These are phyloP conservation scores for Coccomyxa sp. DNA, from an alignment of 139 green algal genomes.

Conservation along the genomic window DNA sequence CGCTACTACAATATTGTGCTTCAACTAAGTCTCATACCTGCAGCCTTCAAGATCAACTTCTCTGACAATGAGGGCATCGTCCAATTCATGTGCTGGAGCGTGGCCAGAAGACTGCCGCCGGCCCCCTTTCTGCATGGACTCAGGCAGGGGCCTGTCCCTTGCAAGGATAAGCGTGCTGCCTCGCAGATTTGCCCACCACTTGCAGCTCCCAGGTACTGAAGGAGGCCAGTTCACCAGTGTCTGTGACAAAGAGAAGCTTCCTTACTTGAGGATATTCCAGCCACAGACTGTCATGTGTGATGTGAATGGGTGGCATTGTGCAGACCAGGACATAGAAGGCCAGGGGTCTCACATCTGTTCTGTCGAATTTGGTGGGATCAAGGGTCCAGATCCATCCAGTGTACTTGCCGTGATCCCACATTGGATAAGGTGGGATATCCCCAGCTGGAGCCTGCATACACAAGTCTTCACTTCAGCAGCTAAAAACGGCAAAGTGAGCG, in stretches of 20 bases:
- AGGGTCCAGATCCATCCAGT: slow-evolving; percentile 33
- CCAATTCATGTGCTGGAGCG: neutral
- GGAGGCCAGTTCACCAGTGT: slow-evolving; percentile 24
- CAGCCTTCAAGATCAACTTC: neutral
- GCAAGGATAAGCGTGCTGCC: slow-evolving; percentile 9
- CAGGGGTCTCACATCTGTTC: neutral
- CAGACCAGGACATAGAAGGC: neutral
- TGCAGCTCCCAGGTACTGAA: slow-evolving; percentile 1
- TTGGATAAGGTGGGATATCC: slow-evolving; percentile 15
- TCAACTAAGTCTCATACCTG: neutral
- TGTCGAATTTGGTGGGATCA: neutral
- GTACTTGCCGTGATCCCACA: slow-evolving; percentile 11
- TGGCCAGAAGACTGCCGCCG: neutral
- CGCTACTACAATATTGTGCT: neutral
- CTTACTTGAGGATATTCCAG: neutral
- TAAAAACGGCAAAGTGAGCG: no score
- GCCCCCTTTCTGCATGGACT: neutral
- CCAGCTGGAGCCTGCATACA: neutral
- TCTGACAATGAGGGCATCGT: neutral
- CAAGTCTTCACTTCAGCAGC: no score
- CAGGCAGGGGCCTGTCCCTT: neutral
- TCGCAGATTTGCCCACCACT: slow-evolving; percentile 15
- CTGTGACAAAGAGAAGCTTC: neutral
- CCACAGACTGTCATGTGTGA: neutral
- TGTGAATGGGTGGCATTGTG: neutral